Evolutionary conservation across 257 asterid species (phyloP), one percentile per base, ranked within the genome.

Genomic region (Ophiorrhiza pumila): DNA sequence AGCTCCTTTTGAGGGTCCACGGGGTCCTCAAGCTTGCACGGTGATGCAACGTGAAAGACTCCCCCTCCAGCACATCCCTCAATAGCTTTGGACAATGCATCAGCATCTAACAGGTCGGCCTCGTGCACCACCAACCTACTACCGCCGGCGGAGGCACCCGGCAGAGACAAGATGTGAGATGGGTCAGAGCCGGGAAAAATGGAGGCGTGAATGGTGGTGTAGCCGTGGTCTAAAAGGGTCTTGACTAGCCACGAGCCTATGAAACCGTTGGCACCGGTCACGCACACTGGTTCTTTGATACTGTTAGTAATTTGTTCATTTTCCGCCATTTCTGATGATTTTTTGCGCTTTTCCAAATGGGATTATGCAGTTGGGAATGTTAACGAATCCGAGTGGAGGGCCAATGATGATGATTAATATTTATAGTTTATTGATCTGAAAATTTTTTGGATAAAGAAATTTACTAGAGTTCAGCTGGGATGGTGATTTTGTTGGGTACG

Each of bases 251-350:
- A 87, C 12, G 98, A 84, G 22, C 98, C 98, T 59, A 93, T 91
- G 96, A 91, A 91, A 10, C 98, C 98, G 80, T 89, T 89, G 77
- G 98, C 97, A 52, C 98, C 98, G 68, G 97, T 91, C 74, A 93
- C 92, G 73, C 96, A 89, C 17, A 93, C 97, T 47, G 96, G 83
- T 81, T 78, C 76, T 81, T 86, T 68, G 42, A 57, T 29, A 29
- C 20, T 15, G 17, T 18, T 32, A 1, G 4, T 0, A 32, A 5
- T n/a, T 7, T 29, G 61, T 1, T 13, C 34, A n/a, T 25, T n/a
- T 37, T 64, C 69, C 14, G 72, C 47, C 72, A 68, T 68, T 68
- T 50, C 45, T 46, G 71, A 46, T 67, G 18, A 41, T n/a, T 9
- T 53, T 22, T 0, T 22, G 13, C 20, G 25, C 7, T 18, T 8